Evolutionary conservation across 2,329 filamentous ascomycete genomes (phyloP).

Genomic region (Anthostomella pinea): DNA sequence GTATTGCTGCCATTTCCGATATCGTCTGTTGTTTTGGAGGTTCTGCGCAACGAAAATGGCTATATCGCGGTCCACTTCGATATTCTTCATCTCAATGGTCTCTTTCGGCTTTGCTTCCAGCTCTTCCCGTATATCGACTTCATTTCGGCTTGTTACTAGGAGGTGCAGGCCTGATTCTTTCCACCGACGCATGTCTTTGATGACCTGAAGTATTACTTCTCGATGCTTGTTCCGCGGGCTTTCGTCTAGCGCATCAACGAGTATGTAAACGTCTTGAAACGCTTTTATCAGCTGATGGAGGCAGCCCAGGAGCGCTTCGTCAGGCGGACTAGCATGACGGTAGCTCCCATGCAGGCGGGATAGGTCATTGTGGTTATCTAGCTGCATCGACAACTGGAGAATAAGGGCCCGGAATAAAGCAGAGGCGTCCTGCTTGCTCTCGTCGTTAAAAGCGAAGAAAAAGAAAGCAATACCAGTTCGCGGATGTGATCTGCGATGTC

Average conservation of each 20-base stretch:
- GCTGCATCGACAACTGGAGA: slow-evolving; percentile 32
- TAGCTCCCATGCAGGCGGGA: slow-evolving; percentile 15
- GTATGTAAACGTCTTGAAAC: slow-evolving; percentile 33
- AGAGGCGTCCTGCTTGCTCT: slow-evolving; percentile 29
- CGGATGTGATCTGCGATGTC: slow-evolving; percentile 16
- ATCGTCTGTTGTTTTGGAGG: slow-evolving; percentile 18
- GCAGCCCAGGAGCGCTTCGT: slow-evolving; percentile 19
- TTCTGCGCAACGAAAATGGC: slow-evolving; percentile 22
- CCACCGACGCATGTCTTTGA: slow-evolving; percentile 25
- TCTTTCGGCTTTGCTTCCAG: slow-evolving; percentile 15
- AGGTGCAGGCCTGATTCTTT: slow-evolving; percentile 25
- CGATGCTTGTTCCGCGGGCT: slow-evolving; percentile 26
- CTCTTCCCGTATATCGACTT: slow-evolving; percentile 28
- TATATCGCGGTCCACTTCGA: slow-evolving; percentile 27
- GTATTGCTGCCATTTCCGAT: slow-evolving; percentile 25
- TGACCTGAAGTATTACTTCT: slow-evolving; percentile 24
- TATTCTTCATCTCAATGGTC: slow-evolving; percentile 18
- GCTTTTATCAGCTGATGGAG: slow-evolving; percentile 20
- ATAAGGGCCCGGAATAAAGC: slow-evolving; percentile 34
- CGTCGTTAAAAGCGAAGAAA: slow-evolving; percentile 39
- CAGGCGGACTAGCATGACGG: slow-evolving; percentile 14
- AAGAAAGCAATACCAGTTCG: slow-evolving; percentile 35
- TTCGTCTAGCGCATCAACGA: slow-evolving; percentile 39
- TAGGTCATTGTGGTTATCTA: slow-evolving; percentile 10
- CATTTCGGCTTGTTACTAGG: slow-evolving; percentile 34